phyloP scores from a whole-genome alignment of 2,329 filamentous ascomycete genomes.

The Fusarium sp. region DNA sequence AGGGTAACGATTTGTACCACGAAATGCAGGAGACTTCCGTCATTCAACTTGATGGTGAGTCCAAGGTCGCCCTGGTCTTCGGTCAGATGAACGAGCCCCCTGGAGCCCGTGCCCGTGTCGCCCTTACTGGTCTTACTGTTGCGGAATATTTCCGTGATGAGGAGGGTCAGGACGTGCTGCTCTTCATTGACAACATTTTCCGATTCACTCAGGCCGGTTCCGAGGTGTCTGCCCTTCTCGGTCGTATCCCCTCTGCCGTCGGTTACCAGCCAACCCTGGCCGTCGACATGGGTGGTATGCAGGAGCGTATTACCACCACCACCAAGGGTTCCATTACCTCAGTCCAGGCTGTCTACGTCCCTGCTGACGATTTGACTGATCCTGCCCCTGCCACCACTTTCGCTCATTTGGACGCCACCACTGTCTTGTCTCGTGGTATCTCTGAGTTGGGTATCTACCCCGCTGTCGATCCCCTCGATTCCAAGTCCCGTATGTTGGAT shows the following conservation, averaged over 20 bases:
- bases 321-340: constrained; percentile 99
- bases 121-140: constrained; percentile 84
- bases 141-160: constrained; percentile 83
- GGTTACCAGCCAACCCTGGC: constrained; percentile 99
- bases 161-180: constrained; percentile 92
- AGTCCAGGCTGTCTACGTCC: constrained; percentile 99
- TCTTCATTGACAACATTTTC: constrained; percentile 99
- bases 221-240: constrained; percentile 98
- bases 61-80: constrained; percentile 99
- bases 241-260: constrained; percentile 99
- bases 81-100: constrained; percentile 99
- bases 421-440: constrained; percentile 99
- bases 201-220: constrained; percentile 99
- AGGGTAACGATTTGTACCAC: constrained; percentile 99
- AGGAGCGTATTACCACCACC: constrained; percentile 99
- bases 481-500: constrained; percentile 99
- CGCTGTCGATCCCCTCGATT: constrained; percentile 99
- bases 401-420: constrained; percentile 99
- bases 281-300: constrained; percentile 99
- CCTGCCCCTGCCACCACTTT: constrained; percentile 99
- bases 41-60: constrained; percentile 99
- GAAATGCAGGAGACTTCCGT: constrained; percentile 99
- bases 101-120: constrained; percentile 99
- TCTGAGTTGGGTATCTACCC: constrained; percentile 99
- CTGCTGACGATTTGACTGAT: constrained; percentile 99